Conservation (phyloP, 1,139 yeast genomes). For the Diutina sp. region DNA sequence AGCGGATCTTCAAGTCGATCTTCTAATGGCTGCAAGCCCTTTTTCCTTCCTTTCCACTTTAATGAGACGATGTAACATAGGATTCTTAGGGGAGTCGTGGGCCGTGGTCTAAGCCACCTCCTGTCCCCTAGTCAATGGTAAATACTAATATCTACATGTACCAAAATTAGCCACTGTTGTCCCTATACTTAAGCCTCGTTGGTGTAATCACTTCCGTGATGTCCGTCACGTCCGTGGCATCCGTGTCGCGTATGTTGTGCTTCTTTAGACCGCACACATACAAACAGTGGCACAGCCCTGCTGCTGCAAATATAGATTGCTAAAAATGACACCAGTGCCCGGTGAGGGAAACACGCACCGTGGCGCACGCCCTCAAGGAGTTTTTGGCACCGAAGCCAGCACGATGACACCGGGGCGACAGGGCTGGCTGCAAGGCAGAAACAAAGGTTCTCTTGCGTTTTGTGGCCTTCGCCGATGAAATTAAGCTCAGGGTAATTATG, state of each 20-base stretch:
- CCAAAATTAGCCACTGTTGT: too few species aligned
- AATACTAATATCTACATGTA: too few species aligned
- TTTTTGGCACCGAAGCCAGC: neutral
- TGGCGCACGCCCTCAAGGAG: neutral
- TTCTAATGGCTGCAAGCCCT: neutral
- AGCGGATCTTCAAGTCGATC: slow-evolving; percentile 33
- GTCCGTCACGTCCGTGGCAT: too few species aligned
- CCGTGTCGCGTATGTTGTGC: too few species aligned
- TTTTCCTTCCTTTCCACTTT: neutral
- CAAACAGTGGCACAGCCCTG: too few species aligned
- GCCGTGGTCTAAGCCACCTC: neutral
- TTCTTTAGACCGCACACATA: too few species aligned
- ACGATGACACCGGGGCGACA: neutral
- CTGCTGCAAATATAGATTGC: too few species aligned
- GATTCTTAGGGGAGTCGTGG: neutral
- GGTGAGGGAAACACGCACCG: neutral
- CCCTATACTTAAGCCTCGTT: too few species aligned
- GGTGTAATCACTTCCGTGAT: too few species aligned
- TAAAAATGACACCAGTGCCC: neutral
- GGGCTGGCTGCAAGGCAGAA: neutral
- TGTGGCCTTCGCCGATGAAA: neutral
- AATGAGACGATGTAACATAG: neutral
- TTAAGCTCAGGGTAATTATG: too few species aligned
- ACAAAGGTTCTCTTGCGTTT: neutral
- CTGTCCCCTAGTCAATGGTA: too few species aligned